Percentiles rank a stretch among this genome's conserved stretches.
Evolutionary conservation across 306 rosid species (phyloP).

Genomic region (Malus asiatica): DNA sequence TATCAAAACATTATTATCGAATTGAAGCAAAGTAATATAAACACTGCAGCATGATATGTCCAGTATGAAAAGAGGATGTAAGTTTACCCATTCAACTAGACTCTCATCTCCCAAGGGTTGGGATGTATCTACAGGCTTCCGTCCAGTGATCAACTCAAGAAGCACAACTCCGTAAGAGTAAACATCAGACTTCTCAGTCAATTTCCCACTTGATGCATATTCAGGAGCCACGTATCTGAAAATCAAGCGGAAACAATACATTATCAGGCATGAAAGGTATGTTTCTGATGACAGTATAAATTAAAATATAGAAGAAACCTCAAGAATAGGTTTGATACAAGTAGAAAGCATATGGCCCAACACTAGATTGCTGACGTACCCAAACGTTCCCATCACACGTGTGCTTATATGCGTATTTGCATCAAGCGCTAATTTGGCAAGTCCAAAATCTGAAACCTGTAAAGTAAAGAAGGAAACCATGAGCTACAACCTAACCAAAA

Average conservation of each 20-base stretch:
- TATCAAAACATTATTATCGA: neutral
- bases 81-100: constrained; percentile 90
- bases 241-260: constrained; percentile 1
- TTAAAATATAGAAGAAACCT: neutral
- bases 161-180: constrained; percentile 89
- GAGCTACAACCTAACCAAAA: neutral
- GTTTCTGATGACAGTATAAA: neutral
- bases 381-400: constrained; percentile 93
- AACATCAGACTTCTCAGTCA: constrained; percentile 86
- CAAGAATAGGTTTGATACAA: neutral
- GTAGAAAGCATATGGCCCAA: neutral
- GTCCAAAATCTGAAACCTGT: constrained; percentile 95
- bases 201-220: constrained; percentile 90
- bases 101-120: constrained; percentile 85
- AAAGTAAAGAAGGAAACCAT: constrained; percentile 10
- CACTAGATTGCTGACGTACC: constrained; percentile 38
- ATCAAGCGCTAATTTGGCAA: constrained; percentile 80
- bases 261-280: neutral
- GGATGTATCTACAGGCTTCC: constrained; percentile 78
- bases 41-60: neutral
- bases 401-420: constrained; percentile 69
- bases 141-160: constrained; percentile 86
- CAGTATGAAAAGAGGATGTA: neutral
- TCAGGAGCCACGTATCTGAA: constrained; percentile 92
- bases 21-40: neutral